These are phyloP conservation scores for Cryptosporidium meleagridis DNA, from an alignment of 169 alveolate genomes.

Conservation along the genomic window DNA sequence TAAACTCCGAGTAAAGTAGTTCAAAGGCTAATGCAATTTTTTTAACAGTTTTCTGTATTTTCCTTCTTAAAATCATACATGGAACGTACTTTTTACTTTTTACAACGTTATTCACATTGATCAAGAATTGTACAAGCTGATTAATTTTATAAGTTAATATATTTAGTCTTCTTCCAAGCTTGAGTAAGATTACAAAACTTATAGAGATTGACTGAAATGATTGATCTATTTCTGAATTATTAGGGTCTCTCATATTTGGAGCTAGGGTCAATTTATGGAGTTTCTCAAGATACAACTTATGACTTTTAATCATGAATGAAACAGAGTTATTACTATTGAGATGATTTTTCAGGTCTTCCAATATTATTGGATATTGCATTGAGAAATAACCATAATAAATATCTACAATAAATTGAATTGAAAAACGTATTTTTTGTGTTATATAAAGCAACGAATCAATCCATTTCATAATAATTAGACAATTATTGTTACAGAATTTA, in stretches of 20 bases:
- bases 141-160: slow-evolving; percentile 13
- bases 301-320: slow-evolving; percentile 13
- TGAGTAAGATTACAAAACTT: slow-evolving; percentile 39
- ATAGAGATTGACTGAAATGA: slow-evolving; percentile 28
- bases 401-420: slow-evolving; percentile 38
- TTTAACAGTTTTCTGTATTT: slow-evolving; percentile 20
- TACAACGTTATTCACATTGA: background rate
- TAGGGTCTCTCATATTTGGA: background rate
- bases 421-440: slow-evolving; percentile 29
- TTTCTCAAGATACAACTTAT: slow-evolving; percentile 1
- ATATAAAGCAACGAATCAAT: slow-evolving; percentile 7
- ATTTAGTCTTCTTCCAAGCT: slow-evolving; percentile 13
- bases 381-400: slow-evolving; percentile 13
- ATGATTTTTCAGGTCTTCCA: slow-evolving; percentile 8
- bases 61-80: slow-evolving; percentile 51
- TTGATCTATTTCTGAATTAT: slow-evolving; percentile 6
- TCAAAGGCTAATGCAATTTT: slow-evolving; percentile 36
- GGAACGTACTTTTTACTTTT: slow-evolving; percentile 21
- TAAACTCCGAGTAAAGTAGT: slow-evolving; percentile 12
- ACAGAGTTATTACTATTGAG: slow-evolving; percentile 13
- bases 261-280: slow-evolving; percentile 29
- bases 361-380: background rate
- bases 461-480: slow-evolving; percentile 42
- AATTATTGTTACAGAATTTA: slow-evolving; percentile 19
- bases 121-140: slow-evolving; percentile 10